Conservation (phyloP, 2,329 filamentous ascomycete species). For the Stemphylium beticola region DNA sequence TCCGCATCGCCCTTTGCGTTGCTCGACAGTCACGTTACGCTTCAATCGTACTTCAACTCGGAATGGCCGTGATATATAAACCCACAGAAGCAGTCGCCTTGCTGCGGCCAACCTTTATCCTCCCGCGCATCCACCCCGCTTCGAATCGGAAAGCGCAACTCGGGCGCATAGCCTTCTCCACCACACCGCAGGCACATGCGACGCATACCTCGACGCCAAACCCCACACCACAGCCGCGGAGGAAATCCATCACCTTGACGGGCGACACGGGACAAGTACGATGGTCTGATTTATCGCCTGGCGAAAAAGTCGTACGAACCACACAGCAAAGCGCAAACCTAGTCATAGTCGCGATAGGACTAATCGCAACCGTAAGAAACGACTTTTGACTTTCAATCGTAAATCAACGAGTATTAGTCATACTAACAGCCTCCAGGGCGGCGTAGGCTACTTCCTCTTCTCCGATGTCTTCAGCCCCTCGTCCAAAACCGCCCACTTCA, state of each 20-base stretch:
- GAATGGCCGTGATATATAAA: conserved; percentile 40
- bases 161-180: conserved; percentile 36
- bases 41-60: background rate
- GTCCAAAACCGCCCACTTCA: conserved; percentile 87
- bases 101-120: conserved; percentile 32
- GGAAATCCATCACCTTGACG: conserved; percentile 78
- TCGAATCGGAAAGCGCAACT: conserved; percentile 10
- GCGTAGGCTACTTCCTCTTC: conserved; percentile 62
- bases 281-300: conserved; percentile 76
- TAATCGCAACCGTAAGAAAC: conserved; percentile 71
- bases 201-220: conserved; percentile 35
- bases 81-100: conserved; percentile 41
- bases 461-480: conserved; percentile 59
- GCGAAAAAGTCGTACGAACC: conserved; percentile 82
- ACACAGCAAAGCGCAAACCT: conserved; percentile 94
- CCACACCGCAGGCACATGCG: conserved; percentile 30
- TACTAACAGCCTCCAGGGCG: conserved; percentile 59
- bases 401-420: background rate
- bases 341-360: conserved; percentile 74
- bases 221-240: conserved; percentile 55
- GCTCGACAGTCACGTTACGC: no score
- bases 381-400: conserved; percentile 33
- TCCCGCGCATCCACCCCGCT: conserved; percentile 28
- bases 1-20: conserved; percentile 9
- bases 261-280: conserved; percentile 84